Evolutionary conservation across 1,139 yeast genomes (phyloP).

Genomic region (Debaryomyces robertsiae): DNA sequence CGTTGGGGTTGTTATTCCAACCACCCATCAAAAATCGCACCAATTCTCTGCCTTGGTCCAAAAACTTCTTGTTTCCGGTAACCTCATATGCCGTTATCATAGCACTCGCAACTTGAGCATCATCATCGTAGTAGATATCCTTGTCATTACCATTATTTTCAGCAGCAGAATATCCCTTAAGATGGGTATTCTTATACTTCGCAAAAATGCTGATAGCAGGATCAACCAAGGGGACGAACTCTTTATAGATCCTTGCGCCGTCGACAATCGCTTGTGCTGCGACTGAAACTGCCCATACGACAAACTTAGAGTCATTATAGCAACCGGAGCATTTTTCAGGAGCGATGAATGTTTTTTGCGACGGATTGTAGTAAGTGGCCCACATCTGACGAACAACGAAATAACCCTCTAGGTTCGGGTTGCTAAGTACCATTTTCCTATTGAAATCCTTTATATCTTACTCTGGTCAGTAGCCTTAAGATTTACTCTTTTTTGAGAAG

Average conservation of each 20-base stretch:
- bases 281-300: conserved; percentile 70
- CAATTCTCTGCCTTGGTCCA: conserved; percentile 61
- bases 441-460: neutral
- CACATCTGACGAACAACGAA: conserved; percentile 47
- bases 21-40: conserved; percentile 70
- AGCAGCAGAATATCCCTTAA: conserved; percentile 61
- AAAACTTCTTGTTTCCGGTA: conserved; percentile 54
- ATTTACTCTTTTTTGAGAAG: too few relatives aligned
- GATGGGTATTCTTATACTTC: conserved; percentile 53
- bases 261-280: conserved; percentile 65
- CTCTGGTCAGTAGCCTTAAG: too few relatives aligned
- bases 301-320: conserved; percentile 57
- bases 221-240: conserved; percentile 56
- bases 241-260: conserved; percentile 59
- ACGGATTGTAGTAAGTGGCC: conserved; percentile 49
- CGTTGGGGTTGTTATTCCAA: conserved; percentile 51
- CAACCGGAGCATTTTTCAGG: conserved; percentile 50
- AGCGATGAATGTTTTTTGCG: conserved; percentile 45
- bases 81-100: conserved; percentile 70
- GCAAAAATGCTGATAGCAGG: conserved; percentile 56
- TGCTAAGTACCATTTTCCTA: conserved; percentile 28
- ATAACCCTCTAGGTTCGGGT: conserved; percentile 57
- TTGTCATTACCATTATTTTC: conserved; percentile 56
- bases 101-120: conserved; percentile 74
- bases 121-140: conserved; percentile 75